Conservation (phyloP, 75 land plant genomes). For the Pseudotsuga menziesii region DNA sequence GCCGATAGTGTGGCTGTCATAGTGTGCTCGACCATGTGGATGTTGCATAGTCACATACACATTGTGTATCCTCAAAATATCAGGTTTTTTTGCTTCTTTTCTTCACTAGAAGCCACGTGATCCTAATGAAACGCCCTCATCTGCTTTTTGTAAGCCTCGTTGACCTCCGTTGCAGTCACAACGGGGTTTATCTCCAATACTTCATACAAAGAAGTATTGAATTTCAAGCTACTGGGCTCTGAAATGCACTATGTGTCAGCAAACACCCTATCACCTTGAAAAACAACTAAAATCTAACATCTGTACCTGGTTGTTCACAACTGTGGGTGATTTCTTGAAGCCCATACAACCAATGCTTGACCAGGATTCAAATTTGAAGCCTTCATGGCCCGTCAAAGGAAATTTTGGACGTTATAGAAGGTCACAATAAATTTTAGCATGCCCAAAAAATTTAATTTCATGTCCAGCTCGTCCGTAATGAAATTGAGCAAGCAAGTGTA, state of each 20-base stretch:
- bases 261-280: background rate
- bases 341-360: background rate
- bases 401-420: too few relatives aligned
- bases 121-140: background rate
- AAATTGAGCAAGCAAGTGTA: too few relatives aligned
- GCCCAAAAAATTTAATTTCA: too few relatives aligned
- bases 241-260: background rate
- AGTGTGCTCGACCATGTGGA: too few relatives aligned
- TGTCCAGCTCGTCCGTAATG: too few relatives aligned
- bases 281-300: background rate
- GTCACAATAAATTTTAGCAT: too few relatives aligned
- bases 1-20: too few relatives aligned
- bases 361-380: too few relatives aligned
- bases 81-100: background rate
- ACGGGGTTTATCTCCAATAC: constrained; percentile 12
- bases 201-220: constrained; percentile 18
- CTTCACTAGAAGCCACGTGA: background rate
- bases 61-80: background rate
- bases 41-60: too few relatives aligned
- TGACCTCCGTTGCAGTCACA: background rate
- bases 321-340: background rate
- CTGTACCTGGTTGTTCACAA: background rate
- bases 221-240: background rate
- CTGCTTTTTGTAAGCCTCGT: background rate
- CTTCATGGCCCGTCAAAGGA: too few relatives aligned